Evolutionary conservation across 306 rosid species (phyloP).

Genomic region (Betula pendula): DNA sequence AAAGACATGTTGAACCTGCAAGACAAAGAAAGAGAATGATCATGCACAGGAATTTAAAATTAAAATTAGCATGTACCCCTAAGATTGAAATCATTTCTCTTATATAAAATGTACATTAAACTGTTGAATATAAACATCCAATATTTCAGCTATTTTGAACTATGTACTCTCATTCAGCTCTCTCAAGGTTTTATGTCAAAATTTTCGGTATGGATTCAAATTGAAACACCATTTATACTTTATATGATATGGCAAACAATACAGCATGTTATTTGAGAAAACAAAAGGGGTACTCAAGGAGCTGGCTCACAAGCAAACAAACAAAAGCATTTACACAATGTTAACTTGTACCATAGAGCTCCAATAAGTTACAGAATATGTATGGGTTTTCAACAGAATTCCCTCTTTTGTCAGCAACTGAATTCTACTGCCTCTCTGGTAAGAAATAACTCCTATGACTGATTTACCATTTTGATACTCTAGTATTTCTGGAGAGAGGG

Average conservation of each 20-base stretch:
- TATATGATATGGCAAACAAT: too few species aligned
- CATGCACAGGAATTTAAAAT: background rate
- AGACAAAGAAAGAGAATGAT: conserved; percentile 24
- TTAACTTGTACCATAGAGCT: too few species aligned
- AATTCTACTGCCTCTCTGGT: too few species aligned
- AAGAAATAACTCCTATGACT: too few species aligned
- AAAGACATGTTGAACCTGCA: conserved; percentile 72
- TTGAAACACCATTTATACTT: background rate
- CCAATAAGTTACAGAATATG: too few species aligned
- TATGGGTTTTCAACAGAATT: too few species aligned
- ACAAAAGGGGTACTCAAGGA: background rate
- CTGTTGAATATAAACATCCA: background rate
- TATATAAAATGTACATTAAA: background rate
- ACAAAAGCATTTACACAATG: background rate
- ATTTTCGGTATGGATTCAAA: background rate
- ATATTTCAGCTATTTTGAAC: background rate
- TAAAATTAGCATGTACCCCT: conserved; percentile 14
- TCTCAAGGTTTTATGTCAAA: background rate
- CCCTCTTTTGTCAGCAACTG: too few species aligned
- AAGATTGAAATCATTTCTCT: background rate
- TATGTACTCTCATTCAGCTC: background rate
- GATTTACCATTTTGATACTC: too few species aligned
- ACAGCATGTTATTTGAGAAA: background rate
- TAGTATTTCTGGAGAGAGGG: too few species aligned
- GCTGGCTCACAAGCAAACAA: background rate